A percentile compares a stretch with the other conserved stretches of the same genome.
phyloP scores from a whole-genome alignment of 306 rosid genomes.

The Urtica urens region DNA sequence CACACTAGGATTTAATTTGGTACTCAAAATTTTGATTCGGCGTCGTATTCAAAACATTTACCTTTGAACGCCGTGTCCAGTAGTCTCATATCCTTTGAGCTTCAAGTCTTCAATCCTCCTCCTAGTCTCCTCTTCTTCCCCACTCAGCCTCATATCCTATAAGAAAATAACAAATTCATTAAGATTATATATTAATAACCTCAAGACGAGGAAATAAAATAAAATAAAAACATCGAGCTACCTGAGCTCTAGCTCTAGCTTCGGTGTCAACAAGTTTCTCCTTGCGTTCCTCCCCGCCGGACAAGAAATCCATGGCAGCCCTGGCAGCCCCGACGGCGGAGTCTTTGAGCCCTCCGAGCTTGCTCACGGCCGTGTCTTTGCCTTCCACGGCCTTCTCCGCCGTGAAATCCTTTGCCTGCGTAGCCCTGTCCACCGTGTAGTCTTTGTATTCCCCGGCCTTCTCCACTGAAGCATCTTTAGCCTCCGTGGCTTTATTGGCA shows the following conservation, averaged over 20 bases:
- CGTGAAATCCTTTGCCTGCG: conserved; percentile 17
- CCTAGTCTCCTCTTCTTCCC: conserved; percentile 31
- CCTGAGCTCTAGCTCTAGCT: conserved; percentile 24
- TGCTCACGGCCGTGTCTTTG: conserved; percentile 36
- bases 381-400: conserved; percentile 47
- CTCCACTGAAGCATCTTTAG: neutral
- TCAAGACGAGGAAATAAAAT: neutral
- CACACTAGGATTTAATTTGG: too few species aligned
- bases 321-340: conserved; percentile 47
- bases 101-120: conserved; percentile 36
- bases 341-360: conserved; percentile 53
- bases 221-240: too few species aligned
- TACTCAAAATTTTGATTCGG: too few species aligned
- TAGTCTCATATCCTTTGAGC: conserved; percentile 16
- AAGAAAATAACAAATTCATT: neutral
- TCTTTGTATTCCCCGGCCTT: conserved; percentile 5
- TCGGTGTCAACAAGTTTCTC: conserved; percentile 31
- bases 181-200: neutral
- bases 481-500: neutral
- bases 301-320: conserved; percentile 44
- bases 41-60: too few species aligned
- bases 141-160: conserved; percentile 51
- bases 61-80: too few species aligned
- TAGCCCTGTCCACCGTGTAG: conserved; percentile 6
- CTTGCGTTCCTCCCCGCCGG: conserved; percentile 50